Percentiles rank a stretch among this genome's conserved stretches.
These are phyloP conservation scores for Paspalum notatum DNA, from an alignment of 176 grass and related monocot species.

Conservation along the genomic window DNA sequence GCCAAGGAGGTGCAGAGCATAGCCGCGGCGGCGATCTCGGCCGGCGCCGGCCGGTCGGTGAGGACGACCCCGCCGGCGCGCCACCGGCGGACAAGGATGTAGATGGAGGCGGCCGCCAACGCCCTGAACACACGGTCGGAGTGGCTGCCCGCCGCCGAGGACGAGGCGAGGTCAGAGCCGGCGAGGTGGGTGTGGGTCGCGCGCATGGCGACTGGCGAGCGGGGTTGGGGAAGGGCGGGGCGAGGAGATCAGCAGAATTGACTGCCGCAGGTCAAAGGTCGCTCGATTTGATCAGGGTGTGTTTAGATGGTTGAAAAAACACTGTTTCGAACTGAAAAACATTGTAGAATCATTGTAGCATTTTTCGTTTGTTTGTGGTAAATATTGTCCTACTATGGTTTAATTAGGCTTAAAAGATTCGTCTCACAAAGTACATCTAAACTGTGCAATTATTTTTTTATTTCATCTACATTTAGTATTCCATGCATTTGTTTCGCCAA, in stretches of 20 bases:
- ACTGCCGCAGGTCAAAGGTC: background rate
- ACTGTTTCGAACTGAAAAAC: no score
- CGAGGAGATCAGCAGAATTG: background rate
- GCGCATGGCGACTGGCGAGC: background rate
- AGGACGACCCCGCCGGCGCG: conserved; percentile 28
- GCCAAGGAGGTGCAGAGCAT: conserved; percentile 32
- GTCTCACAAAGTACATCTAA: no score
- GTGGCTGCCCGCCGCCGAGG: background rate
- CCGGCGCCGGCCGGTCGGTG: conserved; percentile 35
- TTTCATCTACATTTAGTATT: no score
- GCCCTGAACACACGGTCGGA: conserved; percentile 40
- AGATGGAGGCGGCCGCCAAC: conserved; percentile 40
- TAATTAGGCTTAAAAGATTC: no score
- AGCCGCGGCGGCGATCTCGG: conserved; percentile 41
- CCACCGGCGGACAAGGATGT: conserved; percentile 53
- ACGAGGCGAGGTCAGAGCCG: conserved; percentile 16
- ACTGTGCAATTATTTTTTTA: no score
- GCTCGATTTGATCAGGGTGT: no score
- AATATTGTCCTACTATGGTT: no score
- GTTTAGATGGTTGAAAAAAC: no score
- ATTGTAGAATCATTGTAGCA: no score
- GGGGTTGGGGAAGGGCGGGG: background rate
- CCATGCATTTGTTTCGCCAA: no score
- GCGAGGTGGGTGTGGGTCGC: background rate
- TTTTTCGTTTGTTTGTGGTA: no score